Evolutionary conservation across 148 eudicot species (phyloP).

Genomic region (Talinum fruticosum): DNA sequence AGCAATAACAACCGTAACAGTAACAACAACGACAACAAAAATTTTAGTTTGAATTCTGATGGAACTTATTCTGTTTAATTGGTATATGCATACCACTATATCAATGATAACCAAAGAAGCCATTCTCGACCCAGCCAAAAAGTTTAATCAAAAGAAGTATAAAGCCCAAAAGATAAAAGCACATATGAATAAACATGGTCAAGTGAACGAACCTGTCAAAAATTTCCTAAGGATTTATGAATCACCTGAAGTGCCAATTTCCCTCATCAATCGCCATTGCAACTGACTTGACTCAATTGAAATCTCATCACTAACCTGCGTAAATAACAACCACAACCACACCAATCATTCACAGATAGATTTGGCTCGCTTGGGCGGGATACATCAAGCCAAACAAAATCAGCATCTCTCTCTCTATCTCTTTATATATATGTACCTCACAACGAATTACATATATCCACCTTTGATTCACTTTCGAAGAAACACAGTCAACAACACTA

Average conservation of each 20-base stretch:
- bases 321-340: neutral
- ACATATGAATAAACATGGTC: neutral
- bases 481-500: constrained; percentile 4
- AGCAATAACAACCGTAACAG: no score
- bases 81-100: no score
- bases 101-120: no score
- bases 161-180: no score
- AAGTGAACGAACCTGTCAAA: neutral
- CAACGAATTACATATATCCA: constrained; percentile 2
- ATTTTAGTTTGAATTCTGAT: no score
- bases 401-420: no score
- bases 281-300: neutral
- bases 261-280: neutral
- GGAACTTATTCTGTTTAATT: no score
- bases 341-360: neutral
- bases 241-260: neutral
- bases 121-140: no score
- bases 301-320: neutral
- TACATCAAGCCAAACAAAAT: neutral
- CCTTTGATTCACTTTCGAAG: neutral
- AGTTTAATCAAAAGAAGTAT: no score
- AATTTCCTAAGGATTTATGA: neutral
- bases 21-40: no score
- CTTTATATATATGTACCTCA: neutral
- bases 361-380: neutral